These are phyloP conservation scores for Epichloe sylvatica DNA, from an alignment of 2,329 filamentous ascomycete species.

Conservation along the genomic window DNA sequence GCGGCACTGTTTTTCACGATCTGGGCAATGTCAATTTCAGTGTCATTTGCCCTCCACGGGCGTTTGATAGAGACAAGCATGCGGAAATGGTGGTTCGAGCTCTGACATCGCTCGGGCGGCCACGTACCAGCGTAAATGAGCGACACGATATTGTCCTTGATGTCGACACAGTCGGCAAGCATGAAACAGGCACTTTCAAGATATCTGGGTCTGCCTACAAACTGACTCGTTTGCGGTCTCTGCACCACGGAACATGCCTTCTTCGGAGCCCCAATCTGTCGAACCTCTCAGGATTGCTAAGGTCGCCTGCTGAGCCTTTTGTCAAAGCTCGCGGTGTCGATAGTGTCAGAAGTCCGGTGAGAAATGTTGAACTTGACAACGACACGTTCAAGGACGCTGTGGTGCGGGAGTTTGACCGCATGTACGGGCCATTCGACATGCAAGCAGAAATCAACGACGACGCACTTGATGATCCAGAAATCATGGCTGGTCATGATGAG, in stretches of 20 bases:
- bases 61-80: constrained; percentile 74
- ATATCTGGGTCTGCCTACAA: constrained; percentile 94
- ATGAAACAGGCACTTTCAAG: constrained; percentile 42
- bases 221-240: constrained; percentile 61
- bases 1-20: constrained; percentile 91
- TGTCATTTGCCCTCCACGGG: constrained; percentile 70
- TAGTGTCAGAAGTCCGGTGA: constrained; percentile 73
- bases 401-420: constrained; percentile 46
- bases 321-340: constrained; percentile 77
- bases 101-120: constrained; percentile 44
- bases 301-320: constrained; percentile 62
- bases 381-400: constrained; percentile 40
- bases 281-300: constrained; percentile 54
- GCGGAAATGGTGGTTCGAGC: constrained; percentile 89
- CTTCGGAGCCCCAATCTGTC: constrained; percentile 62
- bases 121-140: constrained; percentile 62
- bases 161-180: constrained; percentile 10
- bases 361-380: constrained; percentile 53
- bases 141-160: constrained; percentile 86
- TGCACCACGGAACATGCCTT: constrained; percentile 90
- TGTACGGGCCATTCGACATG: constrained; percentile 43
- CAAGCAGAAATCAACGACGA: constrained; percentile 33
- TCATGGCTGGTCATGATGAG: constrained; percentile 27
- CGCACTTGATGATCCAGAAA: constrained; percentile 30
- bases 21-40: constrained; percentile 87